Evolutionary conservation across 345 rosid genomes (phyloP), one percentile per base, ranked within the genome.

Genomic region (Salix caprea): DNA sequence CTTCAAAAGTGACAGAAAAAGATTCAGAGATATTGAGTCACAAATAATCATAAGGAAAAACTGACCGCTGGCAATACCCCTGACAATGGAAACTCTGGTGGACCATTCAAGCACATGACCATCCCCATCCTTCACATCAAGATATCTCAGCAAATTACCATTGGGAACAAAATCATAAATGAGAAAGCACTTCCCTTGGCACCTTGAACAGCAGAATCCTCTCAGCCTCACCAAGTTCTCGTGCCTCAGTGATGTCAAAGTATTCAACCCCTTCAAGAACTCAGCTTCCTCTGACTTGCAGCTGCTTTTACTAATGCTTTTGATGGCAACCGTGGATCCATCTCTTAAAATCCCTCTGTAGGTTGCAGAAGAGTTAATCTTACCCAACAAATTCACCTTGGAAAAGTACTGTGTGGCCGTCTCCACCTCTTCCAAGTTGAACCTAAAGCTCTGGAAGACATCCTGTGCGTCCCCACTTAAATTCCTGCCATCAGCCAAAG

Each of bases 351-450:
- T 83, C 23, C 99, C 99, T 77, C 82, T 90, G 72, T 89, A 94
- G 12, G 89, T 82, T 3, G 95, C 87, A 36, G 95, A 91, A 78
- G 90, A 91, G 71, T 79, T 89, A 74, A 88, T 87, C 87, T 85
- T 94, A 32, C 97, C 97, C 85, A 94, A 74, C 83, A 96, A 72
- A 72, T 96, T 96, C 42, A 58, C 74, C 78, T 91, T 95, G 4
- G 91, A 92, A 87, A 96, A 94, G 81, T 91, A 88, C 71, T 92
- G 99, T 6, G 99, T 94, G 11, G 99, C 99, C 15, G 95, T 88
- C 84, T 94, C 97, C 71, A 96, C 94, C 77, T 94, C 99, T 61
- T 96, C 97, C 70, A 96, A 83, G 69, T 94, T 96, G 85, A 91
- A 94, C 94, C 86, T 88, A 77, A 89, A 92, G 88, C 91, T 96